phyloP scores from a whole-genome alignment of 1,284 basidiomycete genomes.

The Heterobasidion parviporum region DNA sequence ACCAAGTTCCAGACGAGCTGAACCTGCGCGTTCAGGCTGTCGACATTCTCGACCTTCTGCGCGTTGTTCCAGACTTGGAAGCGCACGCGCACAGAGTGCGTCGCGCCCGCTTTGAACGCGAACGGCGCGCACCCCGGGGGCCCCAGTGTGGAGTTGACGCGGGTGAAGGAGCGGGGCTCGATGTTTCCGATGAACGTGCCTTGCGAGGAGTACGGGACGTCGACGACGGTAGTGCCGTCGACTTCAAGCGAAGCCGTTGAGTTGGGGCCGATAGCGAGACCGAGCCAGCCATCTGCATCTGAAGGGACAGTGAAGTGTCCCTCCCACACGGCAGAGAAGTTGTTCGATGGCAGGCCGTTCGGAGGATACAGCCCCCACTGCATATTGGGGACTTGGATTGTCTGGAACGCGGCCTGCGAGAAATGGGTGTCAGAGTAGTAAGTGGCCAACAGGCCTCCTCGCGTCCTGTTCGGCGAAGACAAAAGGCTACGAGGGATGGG shows the following conservation, averaged over 20 bases:
- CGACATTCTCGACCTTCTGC: conserved; percentile 18
- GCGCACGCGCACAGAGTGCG: conserved; percentile 17
- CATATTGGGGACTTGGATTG: conserved; percentile 18
- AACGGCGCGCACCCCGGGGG: conserved; percentile 17
- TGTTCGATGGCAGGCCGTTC: conserved; percentile 20
- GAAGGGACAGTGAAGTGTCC: conserved; percentile 17
- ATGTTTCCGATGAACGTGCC: conserved; percentile 22
- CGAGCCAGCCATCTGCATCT: conserved; percentile 14
- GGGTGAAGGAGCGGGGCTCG: conserved; percentile 6
- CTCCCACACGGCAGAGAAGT: conserved; percentile 24
- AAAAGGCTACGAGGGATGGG: conserved; percentile 20
- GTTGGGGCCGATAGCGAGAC: conserved; percentile 15
- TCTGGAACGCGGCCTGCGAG: conserved; percentile 13
- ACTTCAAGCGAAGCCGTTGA: conserved; percentile 15
- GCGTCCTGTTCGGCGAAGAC: conserved; percentile 9
- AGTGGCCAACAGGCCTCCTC: conserved; percentile 18
- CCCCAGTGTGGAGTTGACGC: conserved; percentile 14
- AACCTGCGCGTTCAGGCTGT: conserved; percentile 18
- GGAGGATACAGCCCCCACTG: conserved; percentile 24
- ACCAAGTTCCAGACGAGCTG: conserved; percentile 23
- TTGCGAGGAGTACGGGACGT: conserved; percentile 10
- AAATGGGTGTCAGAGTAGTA: conserved; percentile 20
- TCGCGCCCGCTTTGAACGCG: conserved; percentile 15
- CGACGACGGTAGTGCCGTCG: conserved; percentile 13
- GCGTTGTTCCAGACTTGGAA: conserved; percentile 18